Conservation (phyloP, 192 early-diverging fungal species). For the Mortierella claussenii region DNA sequence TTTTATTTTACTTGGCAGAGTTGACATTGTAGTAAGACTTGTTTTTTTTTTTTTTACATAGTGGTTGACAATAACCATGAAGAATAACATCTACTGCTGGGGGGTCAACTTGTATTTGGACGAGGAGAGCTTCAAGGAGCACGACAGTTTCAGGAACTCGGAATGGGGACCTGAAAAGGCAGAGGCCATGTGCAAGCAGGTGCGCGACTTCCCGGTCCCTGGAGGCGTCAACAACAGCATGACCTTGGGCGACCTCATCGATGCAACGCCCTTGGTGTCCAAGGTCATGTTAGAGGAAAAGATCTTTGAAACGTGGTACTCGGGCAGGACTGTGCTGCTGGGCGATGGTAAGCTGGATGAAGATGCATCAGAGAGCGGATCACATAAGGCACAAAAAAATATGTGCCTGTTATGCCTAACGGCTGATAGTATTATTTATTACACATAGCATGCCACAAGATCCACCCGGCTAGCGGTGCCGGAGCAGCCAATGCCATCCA, state of each 20-base stretch:
- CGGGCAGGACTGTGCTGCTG: too few species aligned
- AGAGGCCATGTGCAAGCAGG: neutral
- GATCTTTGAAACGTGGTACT: too few species aligned
- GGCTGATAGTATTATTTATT: too few species aligned
- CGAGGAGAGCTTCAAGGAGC: neutral
- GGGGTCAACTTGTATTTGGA: constrained; percentile 8
- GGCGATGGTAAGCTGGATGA: too few species aligned
- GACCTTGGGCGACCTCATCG: constrained; percentile 1
- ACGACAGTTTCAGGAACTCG: neutral
- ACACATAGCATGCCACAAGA: too few species aligned
- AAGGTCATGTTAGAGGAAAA: too few species aligned
- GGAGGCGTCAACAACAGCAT: neutral
- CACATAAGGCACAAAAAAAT: too few species aligned
- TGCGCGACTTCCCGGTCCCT: neutral
- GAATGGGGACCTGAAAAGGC: constrained; percentile 14
- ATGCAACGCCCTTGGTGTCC: constrained; percentile 2
- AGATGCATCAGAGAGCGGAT: too few species aligned
- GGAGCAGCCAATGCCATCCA: too few species aligned
- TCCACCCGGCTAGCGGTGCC: too few species aligned
- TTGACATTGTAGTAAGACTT: too few species aligned
- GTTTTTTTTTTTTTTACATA: neutral
- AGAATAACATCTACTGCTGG: constrained; percentile 2
- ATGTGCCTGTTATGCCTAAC: too few species aligned
- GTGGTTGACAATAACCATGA: constrained; percentile 10
- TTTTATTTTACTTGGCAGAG: neutral